phyloP scores from a whole-genome alignment of 495 filamentous ascomycete genomes.

The Hypomontagnella monticulosa region DNA sequence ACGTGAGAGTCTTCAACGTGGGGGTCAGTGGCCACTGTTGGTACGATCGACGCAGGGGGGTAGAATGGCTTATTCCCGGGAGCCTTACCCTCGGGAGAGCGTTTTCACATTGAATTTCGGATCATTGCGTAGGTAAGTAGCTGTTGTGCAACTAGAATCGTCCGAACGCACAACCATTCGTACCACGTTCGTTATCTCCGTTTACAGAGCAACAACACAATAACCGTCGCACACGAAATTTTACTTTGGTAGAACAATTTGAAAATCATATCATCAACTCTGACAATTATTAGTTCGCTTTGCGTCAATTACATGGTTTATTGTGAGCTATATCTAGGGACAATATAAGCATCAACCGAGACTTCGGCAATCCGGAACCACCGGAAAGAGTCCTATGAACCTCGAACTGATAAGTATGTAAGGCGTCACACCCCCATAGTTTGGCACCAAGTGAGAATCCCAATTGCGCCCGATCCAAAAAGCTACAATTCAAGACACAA shows the following conservation, averaged over 20 bases:
- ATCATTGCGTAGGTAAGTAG: not conserved
- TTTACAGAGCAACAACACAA: too few species aligned
- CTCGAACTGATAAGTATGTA: not conserved
- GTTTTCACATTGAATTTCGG: slow-evolving; percentile 18
- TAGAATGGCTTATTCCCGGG: slow-evolving; percentile 33
- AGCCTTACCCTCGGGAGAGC: slow-evolving; percentile 27
- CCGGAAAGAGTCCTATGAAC: slow-evolving; percentile 26
- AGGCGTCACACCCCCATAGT: not conserved
- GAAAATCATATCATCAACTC: too few species aligned
- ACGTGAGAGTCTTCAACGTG: slow-evolving; percentile 33
- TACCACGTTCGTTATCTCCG: too few species aligned
- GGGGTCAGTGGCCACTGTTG: slow-evolving; percentile 35
- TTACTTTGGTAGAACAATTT: too few species aligned
- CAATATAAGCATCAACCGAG: not conserved
- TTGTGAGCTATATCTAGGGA: not conserved
- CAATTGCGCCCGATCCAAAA: too few species aligned
- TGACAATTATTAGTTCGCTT: too few species aligned
- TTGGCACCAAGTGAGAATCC: not conserved
- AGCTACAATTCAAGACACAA: too few species aligned
- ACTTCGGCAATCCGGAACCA: slow-evolving; percentile 25
- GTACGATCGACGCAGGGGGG: slow-evolving; percentile 42
- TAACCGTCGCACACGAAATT: too few species aligned
- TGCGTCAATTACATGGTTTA: not conserved
- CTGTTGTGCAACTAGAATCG: slow-evolving; percentile 6
- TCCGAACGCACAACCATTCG: not conserved